These are phyloP conservation scores for Boletellus emodensis DNA, from an alignment of 768 basidiomycete species.

Conservation along the genomic window DNA sequence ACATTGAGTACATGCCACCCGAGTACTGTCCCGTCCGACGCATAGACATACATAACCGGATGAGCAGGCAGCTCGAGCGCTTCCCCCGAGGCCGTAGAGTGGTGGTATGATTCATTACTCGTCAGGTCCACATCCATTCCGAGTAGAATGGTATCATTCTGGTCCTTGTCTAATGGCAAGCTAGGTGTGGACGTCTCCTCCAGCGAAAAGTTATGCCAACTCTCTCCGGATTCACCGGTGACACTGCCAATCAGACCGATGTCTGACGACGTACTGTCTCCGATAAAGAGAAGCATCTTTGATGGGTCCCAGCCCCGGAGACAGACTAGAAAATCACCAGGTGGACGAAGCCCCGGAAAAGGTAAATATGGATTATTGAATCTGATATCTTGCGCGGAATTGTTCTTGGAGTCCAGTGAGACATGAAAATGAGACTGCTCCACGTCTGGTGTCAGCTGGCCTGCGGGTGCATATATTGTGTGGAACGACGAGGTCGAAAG, in stretches of 20 bases:
- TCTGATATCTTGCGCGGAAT: slow-evolving; percentile 34
- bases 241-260: slow-evolving; percentile 43
- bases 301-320: slow-evolving; percentile 45
- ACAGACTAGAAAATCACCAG: slow-evolving; percentile 38
- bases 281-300: slow-evolving; percentile 40
- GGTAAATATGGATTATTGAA: slow-evolving; percentile 41
- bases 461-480: slow-evolving; percentile 53
- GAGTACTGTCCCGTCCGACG: slow-evolving; percentile 73
- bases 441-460: slow-evolving; percentile 33
- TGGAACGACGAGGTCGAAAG: slow-evolving; percentile 66
- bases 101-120: slow-evolving; percentile 36
- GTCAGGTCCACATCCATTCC: slow-evolving; percentile 67
- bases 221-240: slow-evolving; percentile 27
- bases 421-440: slow-evolving; percentile 42
- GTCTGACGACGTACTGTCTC: slow-evolving; percentile 50
- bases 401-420: slow-evolving; percentile 40
- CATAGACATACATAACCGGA: slow-evolving; percentile 70
- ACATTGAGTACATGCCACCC: slow-evolving; percentile 68
- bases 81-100: slow-evolving; percentile 40
- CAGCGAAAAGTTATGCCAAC: slow-evolving; percentile 43
- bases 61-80: slow-evolving; percentile 41
- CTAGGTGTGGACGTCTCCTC: slow-evolving; percentile 51
- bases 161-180: slow-evolving; percentile 64
- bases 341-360: slow-evolving; percentile 43
- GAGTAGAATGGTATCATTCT: slow-evolving; percentile 66